Evolutionary conservation across 2,329 filamentous ascomycete species (phyloP), one percentile per base, ranked within the genome.

Genomic region (Talaromyces verruculosus): DNA sequence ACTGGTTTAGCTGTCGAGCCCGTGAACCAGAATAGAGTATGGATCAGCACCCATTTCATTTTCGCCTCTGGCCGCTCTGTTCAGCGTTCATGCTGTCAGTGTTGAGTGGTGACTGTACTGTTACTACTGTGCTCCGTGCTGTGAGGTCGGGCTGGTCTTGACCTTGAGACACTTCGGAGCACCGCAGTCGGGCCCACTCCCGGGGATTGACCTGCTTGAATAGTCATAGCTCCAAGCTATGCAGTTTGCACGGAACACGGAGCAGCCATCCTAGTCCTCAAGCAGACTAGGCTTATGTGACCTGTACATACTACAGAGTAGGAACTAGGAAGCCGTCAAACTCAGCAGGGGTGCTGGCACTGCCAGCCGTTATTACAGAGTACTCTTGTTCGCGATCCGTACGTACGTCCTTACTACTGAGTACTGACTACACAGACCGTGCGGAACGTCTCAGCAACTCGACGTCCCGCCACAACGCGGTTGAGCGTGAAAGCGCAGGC

Each of bases 221-320:
- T 30, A 60, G 57, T 60, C 57, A 60, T 60, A 60, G 57, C 22
- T 60, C 57, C 57, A 30, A 59, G 57, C 57, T 43, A 59, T 53
- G 25, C 49, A 33, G 28, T 35, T 55, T 55, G 49, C 49, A 55
- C 51, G 28, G 28, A 35, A 35, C 28, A 55, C 28, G 11, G n/a
- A 30, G 47, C 47, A 51, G 47, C 47, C 25, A 5, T 30, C 47
- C 47, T 51, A 51, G 10, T 3, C 47, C 47, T 17, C 4, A 57
- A 35, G 4, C 2, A 35, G 53, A 57, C 53, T 33, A 55, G 30
- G 28, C 15, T 22, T 19, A 33, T 55, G 51, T 55, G 25, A 53
- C 49, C 25, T 33, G 51, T 55, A 25, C 25, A 25, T 25, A 25
- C 25, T 25, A 25, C 25, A 3, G 25, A 25, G 25, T 25, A 25